These are phyloP conservation scores for Colletotrichum brevisporum DNA, from an alignment of 2,329 filamentous ascomycete species.

Conservation along the genomic window DNA sequence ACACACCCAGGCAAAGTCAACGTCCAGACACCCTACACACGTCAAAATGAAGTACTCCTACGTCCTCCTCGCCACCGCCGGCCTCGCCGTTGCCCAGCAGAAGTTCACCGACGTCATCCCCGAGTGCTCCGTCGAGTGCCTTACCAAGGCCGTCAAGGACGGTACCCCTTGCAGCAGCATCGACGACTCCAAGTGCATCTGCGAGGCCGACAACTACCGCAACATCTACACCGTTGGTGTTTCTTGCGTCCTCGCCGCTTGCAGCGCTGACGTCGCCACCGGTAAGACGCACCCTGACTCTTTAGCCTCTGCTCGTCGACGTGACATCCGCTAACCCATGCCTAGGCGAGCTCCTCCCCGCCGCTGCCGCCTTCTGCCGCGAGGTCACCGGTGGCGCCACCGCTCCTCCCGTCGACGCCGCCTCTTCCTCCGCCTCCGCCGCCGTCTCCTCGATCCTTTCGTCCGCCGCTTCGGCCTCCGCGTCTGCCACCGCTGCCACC, in stretches of 20 bases:
- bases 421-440: conserved; percentile 15
- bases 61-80: conserved; percentile 36
- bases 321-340: not conserved
- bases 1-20: not conserved
- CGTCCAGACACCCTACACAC: not conserved
- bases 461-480: conserved; percentile 9
- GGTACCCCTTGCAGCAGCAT: conserved; percentile 42
- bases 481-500: conserved; percentile 3
- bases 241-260: conserved; percentile 58
- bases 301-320: no score
- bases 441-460: conserved; percentile 15
- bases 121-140: conserved; percentile 43
- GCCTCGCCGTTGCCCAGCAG: conserved; percentile 34
- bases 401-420: conserved; percentile 6
- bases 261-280: conserved; percentile 52
- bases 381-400: conserved; percentile 35
- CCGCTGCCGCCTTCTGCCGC: conserved; percentile 43
- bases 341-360: conserved; percentile 45
- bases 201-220: conserved; percentile 49
- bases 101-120: conserved; percentile 43
- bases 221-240: conserved; percentile 56
- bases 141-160: conserved; percentile 41
- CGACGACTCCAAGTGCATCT: conserved; percentile 44
- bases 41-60: conserved; percentile 42
- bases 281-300: conserved; percentile 28